phyloP scores from a whole-genome alignment of 2,329 filamentous ascomycete genomes.

The Arthrobotrys sphaeroides region DNA sequence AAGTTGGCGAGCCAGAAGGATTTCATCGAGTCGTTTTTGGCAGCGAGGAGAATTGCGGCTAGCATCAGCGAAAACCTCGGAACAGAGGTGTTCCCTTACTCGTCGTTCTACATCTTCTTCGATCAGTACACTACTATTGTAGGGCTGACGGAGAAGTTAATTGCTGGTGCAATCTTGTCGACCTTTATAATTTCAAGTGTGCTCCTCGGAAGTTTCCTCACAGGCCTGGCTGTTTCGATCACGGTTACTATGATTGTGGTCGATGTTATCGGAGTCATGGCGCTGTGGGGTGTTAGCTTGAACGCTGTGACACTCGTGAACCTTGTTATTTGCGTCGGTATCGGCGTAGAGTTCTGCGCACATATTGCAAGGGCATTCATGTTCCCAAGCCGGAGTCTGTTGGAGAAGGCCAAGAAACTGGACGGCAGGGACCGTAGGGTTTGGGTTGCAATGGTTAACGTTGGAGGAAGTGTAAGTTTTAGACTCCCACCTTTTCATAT shows the following conservation, averaged over 20 bases:
- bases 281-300: slow-evolving; percentile 83
- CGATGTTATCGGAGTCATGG: slow-evolving; percentile 96
- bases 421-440: slow-evolving; percentile 83
- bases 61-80: slow-evolving; percentile 77
- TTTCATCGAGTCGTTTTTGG: slow-evolving; percentile 89
- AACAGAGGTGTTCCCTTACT: slow-evolving; percentile 92
- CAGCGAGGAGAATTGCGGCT: slow-evolving; percentile 85
- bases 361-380: slow-evolving; percentile 96
- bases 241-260: slow-evolving; percentile 93
- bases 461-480: slow-evolving; percentile 76
- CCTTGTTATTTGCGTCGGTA: slow-evolving; percentile 94
- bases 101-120: slow-evolving; percentile 98
- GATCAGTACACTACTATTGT: slow-evolving; percentile 93
- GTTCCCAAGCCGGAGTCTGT: slow-evolving; percentile 83
- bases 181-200: slow-evolving; percentile 82
- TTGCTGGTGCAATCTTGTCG: slow-evolving; percentile 83
- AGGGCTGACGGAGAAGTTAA: slow-evolving; percentile 77
- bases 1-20: slow-evolving; percentile 87
- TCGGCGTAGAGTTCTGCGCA: slow-evolving; percentile 95
- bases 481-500: neutral
- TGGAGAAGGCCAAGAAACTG: slow-evolving; percentile 83
- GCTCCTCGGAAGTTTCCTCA: slow-evolving; percentile 83
- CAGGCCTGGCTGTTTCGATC: slow-evolving; percentile 80
- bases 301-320: slow-evolving; percentile 97
- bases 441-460: slow-evolving; percentile 93